These are phyloP conservation scores for Paraleonurus japonicus DNA, from an alignment of 257 asterid species.

Conservation along the genomic window DNA sequence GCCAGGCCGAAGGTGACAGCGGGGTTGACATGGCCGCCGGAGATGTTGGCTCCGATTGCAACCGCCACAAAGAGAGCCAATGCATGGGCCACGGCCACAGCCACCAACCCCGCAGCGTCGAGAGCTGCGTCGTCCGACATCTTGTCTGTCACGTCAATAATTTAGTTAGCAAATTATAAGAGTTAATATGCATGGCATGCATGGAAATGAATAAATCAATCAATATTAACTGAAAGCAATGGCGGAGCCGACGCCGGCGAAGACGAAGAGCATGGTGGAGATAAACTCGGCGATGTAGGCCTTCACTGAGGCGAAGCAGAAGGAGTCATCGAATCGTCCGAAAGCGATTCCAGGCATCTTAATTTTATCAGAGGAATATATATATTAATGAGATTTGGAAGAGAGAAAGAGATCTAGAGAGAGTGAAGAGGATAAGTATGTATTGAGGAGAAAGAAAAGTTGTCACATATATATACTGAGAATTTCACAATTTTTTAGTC, in stretches of 20 bases:
- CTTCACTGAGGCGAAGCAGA: constrained; percentile 57
- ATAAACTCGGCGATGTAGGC: constrained; percentile 95
- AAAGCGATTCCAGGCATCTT: constrained; percentile 73
- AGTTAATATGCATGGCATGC: constrained; percentile 27
- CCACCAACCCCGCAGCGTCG: constrained; percentile 56
- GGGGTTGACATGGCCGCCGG: constrained; percentile 81
- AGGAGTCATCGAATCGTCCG: constrained; percentile 76
- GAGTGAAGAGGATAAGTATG: background rate
- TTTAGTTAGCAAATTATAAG: too few species aligned
- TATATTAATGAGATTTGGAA: background rate
- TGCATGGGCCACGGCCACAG: constrained; percentile 59
- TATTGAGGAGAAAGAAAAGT: constrained; percentile 14
- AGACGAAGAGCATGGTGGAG: constrained; percentile 91
- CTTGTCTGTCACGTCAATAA: constrained; percentile 31
- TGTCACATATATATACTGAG: constrained; percentile 44
- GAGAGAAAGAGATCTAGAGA: background rate
- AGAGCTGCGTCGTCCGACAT: constrained; percentile 57
- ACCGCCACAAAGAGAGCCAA: constrained; percentile 71
- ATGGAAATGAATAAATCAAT: background rate
- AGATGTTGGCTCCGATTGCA: constrained; percentile 61
- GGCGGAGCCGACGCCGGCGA: constrained; percentile 99
- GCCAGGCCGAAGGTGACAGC: constrained; percentile 76
- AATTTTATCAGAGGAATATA: too few species aligned
- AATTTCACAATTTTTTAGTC: background rate
- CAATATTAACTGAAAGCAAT: constrained; percentile 68